A percentile compares a stretch with the other conserved stretches of the same genome.
Conservation (phyloP, 768 basidiomycete genomes). For the Mycena capillaripes region DNA sequence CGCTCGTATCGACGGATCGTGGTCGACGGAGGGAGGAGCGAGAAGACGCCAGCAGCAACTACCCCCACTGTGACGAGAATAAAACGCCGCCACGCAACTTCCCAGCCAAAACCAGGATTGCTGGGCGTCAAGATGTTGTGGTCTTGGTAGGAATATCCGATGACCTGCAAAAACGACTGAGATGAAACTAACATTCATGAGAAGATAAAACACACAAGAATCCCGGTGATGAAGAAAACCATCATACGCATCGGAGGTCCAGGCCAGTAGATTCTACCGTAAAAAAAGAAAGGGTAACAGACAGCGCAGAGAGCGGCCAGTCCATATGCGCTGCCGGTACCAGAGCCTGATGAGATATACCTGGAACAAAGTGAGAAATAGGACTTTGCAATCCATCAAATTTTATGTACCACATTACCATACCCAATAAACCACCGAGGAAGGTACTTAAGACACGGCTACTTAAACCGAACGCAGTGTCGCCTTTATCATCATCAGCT, state of each 20-base stretch:
- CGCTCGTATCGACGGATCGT: slow-evolving; percentile 84
- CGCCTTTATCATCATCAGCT: slow-evolving; percentile 55
- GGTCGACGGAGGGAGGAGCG: slow-evolving; percentile 79
- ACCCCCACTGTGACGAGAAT: slow-evolving; percentile 81
- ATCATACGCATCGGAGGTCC: slow-evolving; percentile 80
- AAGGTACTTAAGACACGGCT: slow-evolving; percentile 76
- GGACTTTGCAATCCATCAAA: neutral
- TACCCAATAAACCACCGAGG: slow-evolving; percentile 72
- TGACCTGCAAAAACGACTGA: slow-evolving; percentile 56
- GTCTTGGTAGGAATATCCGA: slow-evolving; percentile 84
- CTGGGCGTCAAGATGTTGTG: slow-evolving; percentile 60
- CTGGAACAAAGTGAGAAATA: slow-evolving; percentile 47
- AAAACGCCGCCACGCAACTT: slow-evolving; percentile 84
- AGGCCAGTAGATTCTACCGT: slow-evolving; percentile 80
- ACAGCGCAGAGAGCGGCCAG: slow-evolving; percentile 77
- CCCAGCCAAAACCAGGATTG: slow-evolving; percentile 70
- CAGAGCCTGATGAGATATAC: slow-evolving; percentile 79
- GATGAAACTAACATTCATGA: neutral
- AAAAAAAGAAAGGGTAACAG: slow-evolving; percentile 81
- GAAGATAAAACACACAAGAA: slow-evolving; percentile 62
- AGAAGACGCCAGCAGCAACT: slow-evolving; percentile 80
- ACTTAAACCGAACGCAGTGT: slow-evolving; percentile 77
- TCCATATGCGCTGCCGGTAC: slow-evolving; percentile 75
- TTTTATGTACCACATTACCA: slow-evolving; percentile 73
- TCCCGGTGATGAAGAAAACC: slow-evolving; percentile 74